phyloP scores from a whole-genome alignment of 768 basidiomycete genomes.

The Clitopilus hobsonii region DNA sequence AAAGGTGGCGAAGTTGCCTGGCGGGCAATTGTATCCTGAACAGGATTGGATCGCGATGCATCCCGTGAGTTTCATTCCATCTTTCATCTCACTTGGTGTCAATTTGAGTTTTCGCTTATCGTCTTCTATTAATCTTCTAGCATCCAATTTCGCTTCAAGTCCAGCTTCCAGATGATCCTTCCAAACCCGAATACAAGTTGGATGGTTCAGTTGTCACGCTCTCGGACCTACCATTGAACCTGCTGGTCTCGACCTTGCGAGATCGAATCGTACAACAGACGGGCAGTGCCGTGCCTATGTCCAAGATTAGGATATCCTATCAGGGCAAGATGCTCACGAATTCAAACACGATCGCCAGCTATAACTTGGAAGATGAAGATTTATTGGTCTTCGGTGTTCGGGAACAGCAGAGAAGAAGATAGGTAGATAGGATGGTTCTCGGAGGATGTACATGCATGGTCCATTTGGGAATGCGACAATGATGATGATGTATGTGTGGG shows the following conservation, averaged over 20 bases:
- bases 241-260: conserved; percentile 84
- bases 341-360: conserved; percentile 74
- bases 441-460: neutral
- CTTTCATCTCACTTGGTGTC: conserved; percentile 6
- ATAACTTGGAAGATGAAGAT: conserved; percentile 93
- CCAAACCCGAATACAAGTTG: conserved; percentile 91
- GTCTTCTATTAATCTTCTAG: conserved; percentile 24
- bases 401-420: conserved; percentile 67
- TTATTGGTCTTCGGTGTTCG: conserved; percentile 71
- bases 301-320: conserved; percentile 76
- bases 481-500: neutral
- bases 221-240: conserved; percentile 76
- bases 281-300: conserved; percentile 76
- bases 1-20: conserved; percentile 80
- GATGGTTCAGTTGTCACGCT: conserved; percentile 77
- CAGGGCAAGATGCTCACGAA: conserved; percentile 85
- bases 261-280: conserved; percentile 81
- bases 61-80: conserved; percentile 51
- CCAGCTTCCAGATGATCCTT: conserved; percentile 76
- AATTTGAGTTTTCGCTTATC: neutral
- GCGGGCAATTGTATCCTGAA: conserved; percentile 80
- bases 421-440: conserved; percentile 10
- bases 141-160: conserved; percentile 84
- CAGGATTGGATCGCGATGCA: conserved; percentile 90
- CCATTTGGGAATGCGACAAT: neutral